Evolutionary conservation across 2,329 filamentous ascomycete genomes (phyloP).

Genomic region (Bipolaris sorokiniana): DNA sequence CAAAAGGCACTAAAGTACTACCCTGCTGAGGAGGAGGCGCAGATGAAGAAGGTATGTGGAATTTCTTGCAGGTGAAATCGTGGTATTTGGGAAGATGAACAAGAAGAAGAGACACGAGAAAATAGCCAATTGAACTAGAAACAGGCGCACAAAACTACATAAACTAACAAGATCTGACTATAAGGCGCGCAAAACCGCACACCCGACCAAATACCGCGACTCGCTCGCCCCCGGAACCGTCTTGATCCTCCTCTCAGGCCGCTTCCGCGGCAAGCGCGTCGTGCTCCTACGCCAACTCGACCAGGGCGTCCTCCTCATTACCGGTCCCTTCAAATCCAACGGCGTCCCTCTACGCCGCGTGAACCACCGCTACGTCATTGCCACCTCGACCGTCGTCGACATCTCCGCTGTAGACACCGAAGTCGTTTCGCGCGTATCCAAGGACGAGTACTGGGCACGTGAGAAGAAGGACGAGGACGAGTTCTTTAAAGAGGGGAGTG

Average conservation of each 20-base stretch:
- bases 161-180: slow-evolving; percentile 4
- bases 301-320: slow-evolving; percentile 97
- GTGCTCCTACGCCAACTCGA: slow-evolving; percentile 95
- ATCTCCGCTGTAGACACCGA: slow-evolving; percentile 77
- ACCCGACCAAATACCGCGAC: slow-evolving; percentile 83
- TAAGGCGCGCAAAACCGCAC: slow-evolving; percentile 95
- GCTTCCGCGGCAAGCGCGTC: slow-evolving; percentile 99
- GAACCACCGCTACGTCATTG: slow-evolving; percentile 92
- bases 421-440: slow-evolving; percentile 76
- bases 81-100: neutral
- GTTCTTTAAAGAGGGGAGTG: slow-evolving; percentile 98
- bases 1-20: slow-evolving; percentile 99
- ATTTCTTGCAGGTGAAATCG: neutral
- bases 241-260: slow-evolving; percentile 97
- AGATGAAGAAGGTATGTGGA: slow-evolving; percentile 90
- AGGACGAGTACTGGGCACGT: slow-evolving; percentile 89
- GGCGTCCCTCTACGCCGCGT: slow-evolving; percentile 93
- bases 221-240: slow-evolving; percentile 92
- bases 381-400: slow-evolving; percentile 83
- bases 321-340: slow-evolving; percentile 99
- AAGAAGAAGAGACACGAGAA: neutral
- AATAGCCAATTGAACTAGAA: neutral
- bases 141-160: neutral
- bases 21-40: slow-evolving; percentile 87
- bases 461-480: slow-evolving; percentile 96